These are phyloP conservation scores for Dictyostelium intermedium DNA, from an alignment of 78 protist genomes.

Conservation along the genomic window DNA sequence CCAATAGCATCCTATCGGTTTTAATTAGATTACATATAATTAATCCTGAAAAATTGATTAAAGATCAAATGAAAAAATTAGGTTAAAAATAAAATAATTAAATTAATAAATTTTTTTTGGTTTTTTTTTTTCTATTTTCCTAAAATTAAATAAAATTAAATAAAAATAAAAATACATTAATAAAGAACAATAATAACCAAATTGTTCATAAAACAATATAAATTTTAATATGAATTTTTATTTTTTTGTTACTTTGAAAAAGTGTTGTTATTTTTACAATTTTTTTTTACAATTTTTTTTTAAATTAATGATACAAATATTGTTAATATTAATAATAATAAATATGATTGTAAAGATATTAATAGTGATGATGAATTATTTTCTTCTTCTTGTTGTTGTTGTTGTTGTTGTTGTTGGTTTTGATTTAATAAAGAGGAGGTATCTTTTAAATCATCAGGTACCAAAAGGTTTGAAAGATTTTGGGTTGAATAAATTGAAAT, in stretches of 20 bases:
- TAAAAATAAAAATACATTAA: no score
- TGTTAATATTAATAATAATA: background rate
- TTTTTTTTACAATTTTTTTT: no score
- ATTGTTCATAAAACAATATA: no score
- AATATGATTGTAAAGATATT: background rate
- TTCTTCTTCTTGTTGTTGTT: background rate
- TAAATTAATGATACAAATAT: background rate
- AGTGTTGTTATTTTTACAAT: no score
- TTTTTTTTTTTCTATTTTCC: no score
- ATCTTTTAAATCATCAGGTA: background rate
- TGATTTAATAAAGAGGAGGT: background rate
- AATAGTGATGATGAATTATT: background rate
- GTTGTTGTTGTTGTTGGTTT: background rate
- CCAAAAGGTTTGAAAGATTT: background rate
- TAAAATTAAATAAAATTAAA: no score
- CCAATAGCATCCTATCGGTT: background rate
- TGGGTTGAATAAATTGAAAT: conserved; percentile 2
- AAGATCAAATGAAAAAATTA: background rate
- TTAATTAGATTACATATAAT: background rate
- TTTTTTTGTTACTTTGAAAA: no score
- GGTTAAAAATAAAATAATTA: background rate
- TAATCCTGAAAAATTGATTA: background rate
- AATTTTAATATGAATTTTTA: no score
- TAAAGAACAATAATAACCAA: no score
- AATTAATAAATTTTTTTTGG: no score